Evolutionary conservation across 208 protist species (phyloP).

Genomic region (Crithidia expoeki): DNA sequence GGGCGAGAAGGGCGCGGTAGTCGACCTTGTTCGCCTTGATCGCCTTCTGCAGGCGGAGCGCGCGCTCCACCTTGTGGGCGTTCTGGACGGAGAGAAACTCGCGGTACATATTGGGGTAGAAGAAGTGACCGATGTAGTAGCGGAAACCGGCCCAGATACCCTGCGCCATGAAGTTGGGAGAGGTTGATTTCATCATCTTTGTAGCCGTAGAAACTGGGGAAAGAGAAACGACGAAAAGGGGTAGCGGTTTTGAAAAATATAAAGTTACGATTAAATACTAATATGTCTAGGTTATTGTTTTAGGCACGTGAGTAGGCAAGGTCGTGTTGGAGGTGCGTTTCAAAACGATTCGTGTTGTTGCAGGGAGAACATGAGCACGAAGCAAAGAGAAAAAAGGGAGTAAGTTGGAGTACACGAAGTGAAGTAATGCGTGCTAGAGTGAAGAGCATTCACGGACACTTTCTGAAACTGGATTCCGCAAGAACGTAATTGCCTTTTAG

Average conservation of each 20-base stretch:
- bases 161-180: conserved; percentile 79
- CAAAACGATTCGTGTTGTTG: background rate
- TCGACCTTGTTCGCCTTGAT: conserved; percentile 94
- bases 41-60: conserved; percentile 86
- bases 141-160: conserved; percentile 88
- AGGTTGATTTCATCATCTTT: conserved; percentile 82
- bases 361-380: background rate
- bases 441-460: too few relatives aligned
- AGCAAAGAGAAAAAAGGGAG: too few relatives aligned
- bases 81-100: conserved; percentile 90
- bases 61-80: conserved; percentile 88
- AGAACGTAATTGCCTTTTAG: too few relatives aligned
- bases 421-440: too few relatives aligned
- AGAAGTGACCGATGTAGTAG: conserved; percentile 90
- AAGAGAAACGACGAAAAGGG: background rate
- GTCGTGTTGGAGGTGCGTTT: background rate
- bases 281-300: conserved; percentile 11
- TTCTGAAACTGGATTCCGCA: too few relatives aligned
- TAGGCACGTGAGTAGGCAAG: background rate
- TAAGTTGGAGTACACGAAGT: too few relatives aligned
- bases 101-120: conserved; percentile 91
- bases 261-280: conserved; percentile 9
- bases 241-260: conserved; percentile 3
- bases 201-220: background rate
- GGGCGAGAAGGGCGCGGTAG: conserved; percentile 86